Conservation (phyloP, 192 early-diverging fungal species). For the Coemansia sp. region DNA sequence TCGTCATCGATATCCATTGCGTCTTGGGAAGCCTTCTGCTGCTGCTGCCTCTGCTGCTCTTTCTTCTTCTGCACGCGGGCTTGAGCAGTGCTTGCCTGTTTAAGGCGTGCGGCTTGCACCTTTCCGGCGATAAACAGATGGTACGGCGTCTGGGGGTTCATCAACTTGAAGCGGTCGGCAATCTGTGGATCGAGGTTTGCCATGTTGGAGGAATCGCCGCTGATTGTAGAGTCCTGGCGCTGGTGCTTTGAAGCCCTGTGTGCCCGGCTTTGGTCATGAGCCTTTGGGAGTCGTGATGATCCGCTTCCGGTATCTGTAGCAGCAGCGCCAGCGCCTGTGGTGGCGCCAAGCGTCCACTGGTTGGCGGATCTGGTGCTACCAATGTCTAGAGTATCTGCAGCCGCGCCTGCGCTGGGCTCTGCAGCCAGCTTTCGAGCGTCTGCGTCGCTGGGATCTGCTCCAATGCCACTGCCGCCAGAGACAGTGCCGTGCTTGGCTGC, state of each 20-base stretch:
- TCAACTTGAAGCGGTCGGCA: constrained; percentile 43
- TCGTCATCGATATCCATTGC: neutral
- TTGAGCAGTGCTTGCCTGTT: constrained; percentile 24
- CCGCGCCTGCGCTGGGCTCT: too few relatives aligned
- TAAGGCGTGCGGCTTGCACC: constrained; percentile 42
- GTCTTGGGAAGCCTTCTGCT: too few relatives aligned
- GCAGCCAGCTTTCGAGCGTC: too few relatives aligned
- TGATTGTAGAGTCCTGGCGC: neutral
- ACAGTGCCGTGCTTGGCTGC: too few relatives aligned
- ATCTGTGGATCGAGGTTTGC: constrained; percentile 13
- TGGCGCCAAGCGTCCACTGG: neutral
- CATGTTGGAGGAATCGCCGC: neutral
- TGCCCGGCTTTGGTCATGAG: too few relatives aligned
- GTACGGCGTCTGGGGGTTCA: constrained; percentile 50
- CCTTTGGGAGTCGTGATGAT: too few relatives aligned
- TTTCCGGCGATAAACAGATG: constrained; percentile 48
- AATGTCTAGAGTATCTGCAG: too few relatives aligned
- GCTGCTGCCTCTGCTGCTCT: neutral
- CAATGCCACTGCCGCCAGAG: too few relatives aligned
- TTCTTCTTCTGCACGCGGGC: neutral
- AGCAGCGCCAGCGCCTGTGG: too few relatives aligned
- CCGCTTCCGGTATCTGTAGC: too few relatives aligned
- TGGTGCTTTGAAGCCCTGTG: too few relatives aligned
- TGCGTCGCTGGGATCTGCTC: too few relatives aligned
- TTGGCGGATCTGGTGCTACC: neutral